Conservation (phyloP, 169 alveolate species). For the Nephromyces sp. region DNA sequence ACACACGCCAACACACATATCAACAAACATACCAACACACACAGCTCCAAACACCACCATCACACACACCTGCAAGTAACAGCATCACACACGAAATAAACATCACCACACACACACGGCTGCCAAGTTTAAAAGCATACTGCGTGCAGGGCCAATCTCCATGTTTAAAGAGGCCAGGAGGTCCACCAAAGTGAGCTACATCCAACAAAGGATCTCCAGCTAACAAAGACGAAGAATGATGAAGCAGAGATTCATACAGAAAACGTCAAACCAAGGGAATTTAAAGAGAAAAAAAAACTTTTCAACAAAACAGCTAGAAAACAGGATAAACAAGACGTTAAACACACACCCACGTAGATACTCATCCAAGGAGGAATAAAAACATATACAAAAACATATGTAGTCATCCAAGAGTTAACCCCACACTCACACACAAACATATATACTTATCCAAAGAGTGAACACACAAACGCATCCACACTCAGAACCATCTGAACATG, state of each 20-base stretch:
- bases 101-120: too few species aligned
- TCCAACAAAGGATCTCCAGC: not conserved
- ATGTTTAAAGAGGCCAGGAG: constrained; percentile 33
- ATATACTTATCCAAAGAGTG: not conserved
- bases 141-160: constrained; percentile 69
- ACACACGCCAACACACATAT: too few species aligned
- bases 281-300: not conserved
- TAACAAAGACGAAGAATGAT: not conserved
- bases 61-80: too few species aligned
- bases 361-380: not conserved
- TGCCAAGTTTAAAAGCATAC: too few species aligned
- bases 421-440: too few species aligned
- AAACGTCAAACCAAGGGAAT: not conserved
- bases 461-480: not conserved
- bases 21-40: too few species aligned
- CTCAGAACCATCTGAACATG: not conserved
- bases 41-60: too few species aligned
- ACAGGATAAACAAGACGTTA: not conserved
- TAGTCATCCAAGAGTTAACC: not conserved
- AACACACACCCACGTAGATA: not conserved
- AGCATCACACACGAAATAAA: too few species aligned
- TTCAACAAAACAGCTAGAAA: not conserved
- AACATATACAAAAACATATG: not conserved
- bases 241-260: not conserved
- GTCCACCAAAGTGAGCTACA: constrained; percentile 13